Percentiles rank a stretch among this genome's conserved stretches.
phyloP scores from a whole-genome alignment of 768 basidiomycete species.

The Leccinum ochraceum region DNA sequence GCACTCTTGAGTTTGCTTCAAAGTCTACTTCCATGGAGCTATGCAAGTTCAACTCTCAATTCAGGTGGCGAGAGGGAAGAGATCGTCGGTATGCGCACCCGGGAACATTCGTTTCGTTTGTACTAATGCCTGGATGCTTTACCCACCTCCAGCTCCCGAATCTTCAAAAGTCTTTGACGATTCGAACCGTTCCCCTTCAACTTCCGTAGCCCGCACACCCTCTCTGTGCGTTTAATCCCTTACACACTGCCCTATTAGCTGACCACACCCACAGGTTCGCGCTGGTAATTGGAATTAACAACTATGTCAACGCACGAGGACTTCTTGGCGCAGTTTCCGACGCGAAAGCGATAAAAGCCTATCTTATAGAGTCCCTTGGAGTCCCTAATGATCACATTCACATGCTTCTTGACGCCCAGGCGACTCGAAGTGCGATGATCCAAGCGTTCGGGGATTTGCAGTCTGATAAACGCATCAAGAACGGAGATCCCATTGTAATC shows the following conservation, averaged over 20 bases:
- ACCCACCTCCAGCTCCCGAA: background rate
- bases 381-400: constrained; percentile 38
- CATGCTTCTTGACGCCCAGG: constrained; percentile 38
- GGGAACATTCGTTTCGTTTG: background rate
- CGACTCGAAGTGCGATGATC: constrained; percentile 39
- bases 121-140: background rate
- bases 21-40: background rate
- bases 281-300: constrained; percentile 46
- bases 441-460: constrained; percentile 24
- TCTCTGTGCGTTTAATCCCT: background rate
- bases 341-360: constrained; percentile 39
- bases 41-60: background rate
- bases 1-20: background rate
- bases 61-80: background rate
- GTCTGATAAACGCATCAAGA: constrained; percentile 24
- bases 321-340: constrained; percentile 41
- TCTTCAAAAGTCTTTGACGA: background rate
- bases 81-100: background rate
- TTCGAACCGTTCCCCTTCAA: background rate
- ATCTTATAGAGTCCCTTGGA: constrained; percentile 30
- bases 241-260: background rate
- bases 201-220: background rate
- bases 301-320: constrained; percentile 31
- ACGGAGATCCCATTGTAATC: constrained; percentile 40
- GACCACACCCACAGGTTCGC: constrained; percentile 27